These are phyloP conservation scores for Mycena floridula DNA, from an alignment of 768 basidiomycete species.

Conservation along the genomic window DNA sequence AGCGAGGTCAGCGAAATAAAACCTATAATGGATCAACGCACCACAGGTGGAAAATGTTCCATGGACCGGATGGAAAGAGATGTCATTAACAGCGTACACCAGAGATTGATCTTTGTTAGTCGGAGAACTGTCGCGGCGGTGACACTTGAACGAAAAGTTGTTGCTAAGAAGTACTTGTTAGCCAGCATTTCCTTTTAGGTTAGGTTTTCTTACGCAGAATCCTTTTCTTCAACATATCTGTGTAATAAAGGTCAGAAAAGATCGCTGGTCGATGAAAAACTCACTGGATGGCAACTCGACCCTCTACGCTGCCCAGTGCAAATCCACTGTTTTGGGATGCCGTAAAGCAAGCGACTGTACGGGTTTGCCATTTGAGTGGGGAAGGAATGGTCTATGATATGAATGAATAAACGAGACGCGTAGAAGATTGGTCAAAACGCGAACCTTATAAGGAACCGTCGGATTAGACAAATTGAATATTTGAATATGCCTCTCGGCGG, in stretches of 20 bases:
- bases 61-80: slow-evolving; percentile 78
- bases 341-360: slow-evolving; percentile 80
- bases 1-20: slow-evolving; percentile 5
- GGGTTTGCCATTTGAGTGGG: slow-evolving; percentile 91
- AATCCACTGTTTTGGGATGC: slow-evolving; percentile 62
- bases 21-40: slow-evolving; percentile 18
- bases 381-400: slow-evolving; percentile 67
- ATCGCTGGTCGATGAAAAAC: slow-evolving; percentile 23
- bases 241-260: neutral
- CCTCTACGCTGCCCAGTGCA: slow-evolving; percentile 82
- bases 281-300: slow-evolving; percentile 93
- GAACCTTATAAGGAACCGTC: slow-evolving; percentile 71
- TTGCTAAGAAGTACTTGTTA: slow-evolving; percentile 29
- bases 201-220: slow-evolving; percentile 43
- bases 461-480: slow-evolving; percentile 87
- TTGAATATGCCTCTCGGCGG: slow-evolving; percentile 88
- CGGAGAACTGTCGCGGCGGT: slow-evolving; percentile 53
- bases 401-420: neutral
- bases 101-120: slow-evolving; percentile 58
- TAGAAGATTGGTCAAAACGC: slow-evolving; percentile 6
- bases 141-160: slow-evolving; percentile 89
- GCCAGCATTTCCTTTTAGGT: neutral
- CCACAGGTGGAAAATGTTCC: slow-evolving; percentile 85
- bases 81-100: slow-evolving; percentile 81
- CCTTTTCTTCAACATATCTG: slow-evolving; percentile 86